Evolutionary conservation across 257 asterid genomes (phyloP), one percentile per base, ranked within the genome.

Genomic region (Cynanchum wilfordii): DNA sequence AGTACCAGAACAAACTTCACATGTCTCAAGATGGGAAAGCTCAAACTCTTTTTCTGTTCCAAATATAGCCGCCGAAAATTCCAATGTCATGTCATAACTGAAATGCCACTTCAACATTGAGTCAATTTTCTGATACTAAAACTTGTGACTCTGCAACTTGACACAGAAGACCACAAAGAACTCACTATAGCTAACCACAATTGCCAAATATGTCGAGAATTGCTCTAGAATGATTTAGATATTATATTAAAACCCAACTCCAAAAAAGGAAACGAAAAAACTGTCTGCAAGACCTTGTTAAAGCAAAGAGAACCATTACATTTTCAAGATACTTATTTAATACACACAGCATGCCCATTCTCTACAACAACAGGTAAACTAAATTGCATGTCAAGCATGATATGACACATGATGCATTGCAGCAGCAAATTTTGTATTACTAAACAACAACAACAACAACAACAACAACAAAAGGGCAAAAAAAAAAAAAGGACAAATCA

Each of bases 41-140:
- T 79, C 97, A 56, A 95, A 92, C 70, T 92, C 98, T 85, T 92
- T 95, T 85, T 95, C 98, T 62, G 96, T 80, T 73, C 99, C 99
- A 85, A 89, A 95, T 79, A 95, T 95, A 70, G 96, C 92, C 30
- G 93, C 96, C 67, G 91, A 82, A 75, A 95, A 92, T 79, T 89
- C 98, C 87, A 92, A 81, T 54, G 74, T 89, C 77, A 95, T 81
- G 76, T 95, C 98, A 82, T 95, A 95, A 76, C 99, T 92, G 90
- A 72, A 71, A 79, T 51, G 73, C 60, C 70, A 79, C 73, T 83
- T 79, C 64, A 81, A 67, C 33, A 67, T 64, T 51, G 60, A 78
- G 85, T 78, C 76, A 73, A 75, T 45, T 54, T 44, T 63, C 63
- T n/a, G 52, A 66, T 16, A 59, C 58, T 50, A 47, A 38, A 22